Percentiles rank a stretch among this genome's conserved stretches.
These are phyloP conservation scores for Xylaria scruposa DNA, from an alignment of 495 filamentous ascomycete species.

Conservation along the genomic window DNA sequence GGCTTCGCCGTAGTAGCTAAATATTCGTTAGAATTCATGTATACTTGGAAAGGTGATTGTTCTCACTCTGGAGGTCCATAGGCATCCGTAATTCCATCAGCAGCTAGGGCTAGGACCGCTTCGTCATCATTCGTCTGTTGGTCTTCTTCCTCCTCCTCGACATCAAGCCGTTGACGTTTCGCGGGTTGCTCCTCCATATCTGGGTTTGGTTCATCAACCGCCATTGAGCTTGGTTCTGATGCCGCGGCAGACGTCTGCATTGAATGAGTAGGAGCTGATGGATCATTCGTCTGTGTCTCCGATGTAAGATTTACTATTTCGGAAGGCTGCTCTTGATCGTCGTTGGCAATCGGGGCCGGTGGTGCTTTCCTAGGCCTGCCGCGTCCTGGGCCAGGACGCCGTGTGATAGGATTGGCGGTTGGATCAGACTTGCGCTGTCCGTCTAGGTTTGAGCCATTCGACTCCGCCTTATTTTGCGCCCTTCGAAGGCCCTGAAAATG, in stretches of 20 bases:
- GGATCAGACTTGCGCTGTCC: constrained; percentile 48
- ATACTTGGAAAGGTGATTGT: background rate
- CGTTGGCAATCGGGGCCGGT: constrained; percentile 17
- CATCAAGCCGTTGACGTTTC: constrained; percentile 48
- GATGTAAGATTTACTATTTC: constrained; percentile 11
- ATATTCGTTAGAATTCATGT: constrained; percentile 19
- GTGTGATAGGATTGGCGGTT: constrained; percentile 55
- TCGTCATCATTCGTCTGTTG: constrained; percentile 44
- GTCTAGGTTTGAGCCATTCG: constrained; percentile 30
- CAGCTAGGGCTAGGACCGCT: constrained; percentile 48
- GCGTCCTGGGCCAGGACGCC: constrained; percentile 55
- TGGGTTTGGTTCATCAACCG: constrained; percentile 33
- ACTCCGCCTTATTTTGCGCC: constrained; percentile 54
- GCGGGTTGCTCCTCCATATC: constrained; percentile 40
- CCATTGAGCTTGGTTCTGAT: constrained; percentile 30
- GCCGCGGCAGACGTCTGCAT: constrained; percentile 24
- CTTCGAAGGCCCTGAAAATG: constrained; percentile 59
- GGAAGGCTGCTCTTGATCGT: constrained; percentile 23
- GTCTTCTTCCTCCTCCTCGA: constrained; percentile 4
- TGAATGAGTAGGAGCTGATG: constrained; percentile 24
- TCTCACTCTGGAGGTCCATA: constrained; percentile 49
- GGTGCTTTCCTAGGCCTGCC: constrained; percentile 53
- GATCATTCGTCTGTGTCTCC: constrained; percentile 27
- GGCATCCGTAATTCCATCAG: constrained; percentile 46
- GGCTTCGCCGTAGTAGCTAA: constrained; percentile 46